These are phyloP conservation scores for Kwoniella sp. DNA, from an alignment of 768 basidiomycete species.

Conservation along the genomic window DNA sequence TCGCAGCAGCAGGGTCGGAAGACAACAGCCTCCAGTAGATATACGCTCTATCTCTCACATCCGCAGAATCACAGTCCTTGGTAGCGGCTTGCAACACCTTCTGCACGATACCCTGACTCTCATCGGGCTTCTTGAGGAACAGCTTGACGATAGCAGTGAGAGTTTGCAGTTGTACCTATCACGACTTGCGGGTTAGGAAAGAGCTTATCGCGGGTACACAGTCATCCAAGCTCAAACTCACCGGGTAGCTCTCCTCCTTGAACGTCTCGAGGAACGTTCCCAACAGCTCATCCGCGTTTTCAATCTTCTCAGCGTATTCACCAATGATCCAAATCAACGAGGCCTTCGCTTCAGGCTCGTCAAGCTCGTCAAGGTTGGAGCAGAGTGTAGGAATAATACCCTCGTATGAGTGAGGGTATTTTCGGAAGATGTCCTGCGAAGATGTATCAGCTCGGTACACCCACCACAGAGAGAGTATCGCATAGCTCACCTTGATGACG, in stretches of 20 bases:
- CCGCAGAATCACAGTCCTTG: constrained; percentile 94
- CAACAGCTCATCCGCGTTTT: constrained; percentile 91
- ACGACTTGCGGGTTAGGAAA: background rate
- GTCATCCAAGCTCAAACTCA: constrained; percentile 54
- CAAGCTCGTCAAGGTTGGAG: constrained; percentile 90
- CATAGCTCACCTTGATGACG: constrained; percentile 89
- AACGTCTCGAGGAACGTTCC: constrained; percentile 88
- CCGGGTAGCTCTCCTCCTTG: constrained; percentile 88
- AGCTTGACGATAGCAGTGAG: constrained; percentile 96
- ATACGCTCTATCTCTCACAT: constrained; percentile 94
- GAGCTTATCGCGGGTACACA: background rate
- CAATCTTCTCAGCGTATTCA: constrained; percentile 95
- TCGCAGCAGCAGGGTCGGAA: constrained; percentile 92
- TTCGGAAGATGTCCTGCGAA: constrained; percentile 89
- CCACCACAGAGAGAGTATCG: background rate
- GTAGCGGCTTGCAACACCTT: constrained; percentile 90
- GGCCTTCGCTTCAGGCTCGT: constrained; percentile 97
- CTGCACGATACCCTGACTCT: constrained; percentile 88
- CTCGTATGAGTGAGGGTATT: constrained; percentile 94
- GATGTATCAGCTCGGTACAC: background rate
- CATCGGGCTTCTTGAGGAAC: constrained; percentile 91
- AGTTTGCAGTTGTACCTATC: constrained; percentile 63
- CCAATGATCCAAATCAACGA: constrained; percentile 99
- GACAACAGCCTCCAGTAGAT: constrained; percentile 96
- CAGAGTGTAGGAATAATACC: constrained; percentile 94